phyloP scores from a whole-genome alignment of 345 rosid genomes.

The Limnanthes douglasii region DNA sequence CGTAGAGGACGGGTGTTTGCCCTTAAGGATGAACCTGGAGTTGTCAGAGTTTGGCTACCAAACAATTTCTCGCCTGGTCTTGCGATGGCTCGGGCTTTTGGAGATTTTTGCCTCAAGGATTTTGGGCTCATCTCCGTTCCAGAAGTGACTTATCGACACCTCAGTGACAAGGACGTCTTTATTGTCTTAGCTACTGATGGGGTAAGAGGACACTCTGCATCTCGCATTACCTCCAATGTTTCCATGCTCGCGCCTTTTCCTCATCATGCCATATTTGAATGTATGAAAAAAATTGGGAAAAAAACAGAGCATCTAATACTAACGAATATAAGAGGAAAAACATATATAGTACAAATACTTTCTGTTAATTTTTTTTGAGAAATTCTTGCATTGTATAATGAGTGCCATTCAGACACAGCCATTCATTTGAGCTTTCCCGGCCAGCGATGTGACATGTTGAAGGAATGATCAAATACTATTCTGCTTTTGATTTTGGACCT shows the following conservation, averaged over 20 bases:
- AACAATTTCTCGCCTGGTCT: conserved; percentile 90
- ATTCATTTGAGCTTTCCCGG: no score
- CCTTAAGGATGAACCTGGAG: conserved; percentile 93
- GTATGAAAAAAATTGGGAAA: no score
- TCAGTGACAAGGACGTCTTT: conserved; percentile 73
- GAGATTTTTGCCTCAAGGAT: conserved; percentile 97
- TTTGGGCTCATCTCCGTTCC: conserved; percentile 97
- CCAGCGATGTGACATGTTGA: no score
- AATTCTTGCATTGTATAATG: no score
- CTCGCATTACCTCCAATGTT: neutral
- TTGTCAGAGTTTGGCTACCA: conserved; percentile 93
- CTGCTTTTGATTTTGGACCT: no score
- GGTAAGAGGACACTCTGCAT: conserved; percentile 30
- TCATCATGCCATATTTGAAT: no score
- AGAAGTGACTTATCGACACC: conserved; percentile 47
- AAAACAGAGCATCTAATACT: no score
- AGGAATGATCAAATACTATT: no score
- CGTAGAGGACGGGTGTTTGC: conserved; percentile 92
- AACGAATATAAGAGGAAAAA: no score
- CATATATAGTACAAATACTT: no score
- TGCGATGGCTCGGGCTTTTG: conserved; percentile 99
- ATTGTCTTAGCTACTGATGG: conserved; percentile 96
- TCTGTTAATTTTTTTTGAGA: no score
- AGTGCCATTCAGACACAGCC: no score
- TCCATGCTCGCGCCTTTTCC: neutral